Conservation (phyloP, 2,329 filamentous ascomycete species). For the Colletotrichum cordylinicola region DNA sequence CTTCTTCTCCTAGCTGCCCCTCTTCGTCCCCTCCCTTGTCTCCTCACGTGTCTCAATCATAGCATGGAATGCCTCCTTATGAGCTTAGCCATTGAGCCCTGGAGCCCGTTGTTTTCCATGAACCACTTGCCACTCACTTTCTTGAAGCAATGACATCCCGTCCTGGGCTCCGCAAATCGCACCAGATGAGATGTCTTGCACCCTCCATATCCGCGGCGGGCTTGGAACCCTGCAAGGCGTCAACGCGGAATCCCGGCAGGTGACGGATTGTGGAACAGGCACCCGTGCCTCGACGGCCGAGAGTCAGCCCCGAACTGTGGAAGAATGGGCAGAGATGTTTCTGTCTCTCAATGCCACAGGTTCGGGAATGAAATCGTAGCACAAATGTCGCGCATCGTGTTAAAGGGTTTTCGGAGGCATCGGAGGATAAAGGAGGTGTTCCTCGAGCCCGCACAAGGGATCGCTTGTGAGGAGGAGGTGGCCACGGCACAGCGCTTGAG, state of each 20-base stretch:
- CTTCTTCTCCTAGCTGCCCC: not conserved
- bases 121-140: not conserved
- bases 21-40: not conserved
- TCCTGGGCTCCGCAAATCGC: not conserved
- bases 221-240: not conserved
- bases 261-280: not conserved
- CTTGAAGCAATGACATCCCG: not conserved
- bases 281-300: not conserved
- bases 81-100: not conserved
- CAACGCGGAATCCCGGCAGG: not conserved
- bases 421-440: not conserved
- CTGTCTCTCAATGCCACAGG: not conserved
- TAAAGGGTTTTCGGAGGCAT: not conserved
- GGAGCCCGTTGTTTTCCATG: not conserved
- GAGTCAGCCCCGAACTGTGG: not conserved
- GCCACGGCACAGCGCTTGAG: not conserved
- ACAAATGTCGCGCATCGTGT: not conserved
- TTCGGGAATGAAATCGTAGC: not conserved
- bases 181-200: not conserved
- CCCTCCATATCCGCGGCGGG: not conserved
- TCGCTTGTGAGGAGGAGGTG: not conserved
- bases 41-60: not conserved
- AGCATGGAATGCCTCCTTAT: not conserved
- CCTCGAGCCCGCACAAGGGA: not conserved
- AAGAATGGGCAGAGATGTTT: conserved; percentile 11